Percentiles rank a stretch among this genome's conserved stretches.
phyloP scores from a whole-genome alignment of 768 basidiomycete genomes.

The Mycena kentingensis region DNA sequence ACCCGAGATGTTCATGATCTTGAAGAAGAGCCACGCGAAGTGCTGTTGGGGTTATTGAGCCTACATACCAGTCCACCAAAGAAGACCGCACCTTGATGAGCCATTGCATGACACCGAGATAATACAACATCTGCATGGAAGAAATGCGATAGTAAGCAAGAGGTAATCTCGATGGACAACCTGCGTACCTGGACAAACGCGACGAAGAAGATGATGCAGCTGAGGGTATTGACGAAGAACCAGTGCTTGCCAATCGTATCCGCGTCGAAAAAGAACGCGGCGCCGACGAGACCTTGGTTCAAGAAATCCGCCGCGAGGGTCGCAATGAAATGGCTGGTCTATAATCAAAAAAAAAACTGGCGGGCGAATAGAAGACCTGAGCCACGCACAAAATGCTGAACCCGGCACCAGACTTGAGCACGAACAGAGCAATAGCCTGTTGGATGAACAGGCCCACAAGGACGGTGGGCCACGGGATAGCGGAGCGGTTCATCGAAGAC shows the following conservation, averaged over 20 bases:
- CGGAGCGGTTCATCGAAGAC: slow-evolving; percentile 60
- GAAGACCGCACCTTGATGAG: too few species aligned
- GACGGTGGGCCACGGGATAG: slow-evolving; percentile 84
- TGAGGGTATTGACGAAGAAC: slow-evolving; percentile 83
- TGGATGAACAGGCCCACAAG: slow-evolving; percentile 85
- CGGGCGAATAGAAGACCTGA: too few species aligned
- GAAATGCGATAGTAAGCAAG: background rate
- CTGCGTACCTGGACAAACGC: slow-evolving; percentile 64
- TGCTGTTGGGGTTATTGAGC: too few species aligned
- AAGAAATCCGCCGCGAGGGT: slow-evolving; percentile 81
- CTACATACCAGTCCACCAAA: too few species aligned
- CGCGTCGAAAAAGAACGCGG: slow-evolving; percentile 79
- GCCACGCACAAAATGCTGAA: slow-evolving; percentile 86
- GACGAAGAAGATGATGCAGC: slow-evolving; percentile 90
- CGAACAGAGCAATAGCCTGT: slow-evolving; percentile 85
- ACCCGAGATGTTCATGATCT: slow-evolving; percentile 88
- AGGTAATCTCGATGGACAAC: background rate
- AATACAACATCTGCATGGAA: slow-evolving; percentile 74
- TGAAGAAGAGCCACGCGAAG: slow-evolving; percentile 95
- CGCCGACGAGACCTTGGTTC: slow-evolving; percentile 64
- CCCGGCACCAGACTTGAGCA: slow-evolving; percentile 82
- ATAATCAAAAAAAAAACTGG: too few species aligned
- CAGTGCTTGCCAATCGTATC: slow-evolving; percentile 67
- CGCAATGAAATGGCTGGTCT: slow-evolving; percentile 81
- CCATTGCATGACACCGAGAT: slow-evolving; percentile 93